A percentile compares a stretch with the other conserved stretches of the same genome.
These are phyloP conservation scores for Fusarium falciforme DNA, from an alignment of 2,329 filamentous ascomycete genomes.

Conservation along the genomic window DNA sequence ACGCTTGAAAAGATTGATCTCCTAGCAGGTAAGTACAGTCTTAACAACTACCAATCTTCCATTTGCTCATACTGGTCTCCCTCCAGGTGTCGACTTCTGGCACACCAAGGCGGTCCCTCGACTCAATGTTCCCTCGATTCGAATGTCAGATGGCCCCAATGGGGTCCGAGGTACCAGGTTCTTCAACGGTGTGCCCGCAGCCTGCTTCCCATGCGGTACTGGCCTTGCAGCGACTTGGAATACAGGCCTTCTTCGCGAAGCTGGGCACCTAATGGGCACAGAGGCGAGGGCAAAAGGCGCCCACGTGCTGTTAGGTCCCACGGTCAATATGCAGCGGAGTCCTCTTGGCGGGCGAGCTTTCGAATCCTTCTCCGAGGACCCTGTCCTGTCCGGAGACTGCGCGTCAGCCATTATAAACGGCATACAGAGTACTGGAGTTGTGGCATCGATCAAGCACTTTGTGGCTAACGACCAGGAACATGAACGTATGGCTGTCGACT, in stretches of 20 bases:
- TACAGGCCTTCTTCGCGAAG: slow-evolving; percentile 60
- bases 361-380: slow-evolving; percentile 69
- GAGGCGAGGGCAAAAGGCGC: slow-evolving; percentile 68
- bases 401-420: slow-evolving; percentile 65
- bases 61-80: not conserved
- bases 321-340: slow-evolving; percentile 71
- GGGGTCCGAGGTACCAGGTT: slow-evolving; percentile 75
- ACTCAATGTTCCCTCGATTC: slow-evolving; percentile 71
- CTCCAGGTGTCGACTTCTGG: slow-evolving; percentile 74
- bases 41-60: not conserved
- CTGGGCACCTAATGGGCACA: slow-evolving; percentile 63
- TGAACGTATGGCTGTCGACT: slow-evolving; percentile 66
- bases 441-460: slow-evolving; percentile 70
- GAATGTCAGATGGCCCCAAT: slow-evolving; percentile 76
- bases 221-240: slow-evolving; percentile 70
- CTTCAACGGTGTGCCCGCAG: slow-evolving; percentile 71
- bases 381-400: slow-evolving; percentile 65
- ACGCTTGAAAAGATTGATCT: slow-evolving; percentile 64
- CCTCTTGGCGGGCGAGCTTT: slow-evolving; percentile 71
- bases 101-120: slow-evolving; percentile 71
- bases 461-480: slow-evolving; percentile 72
- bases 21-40: slow-evolving; percentile 55
- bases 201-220: slow-evolving; percentile 70
- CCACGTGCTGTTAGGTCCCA: slow-evolving; percentile 69
- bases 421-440: slow-evolving; percentile 66